Percentiles rank a stretch among this genome's conserved stretches.
These are phyloP conservation scores for Umbelopsis sp. DNA, from an alignment of 192 early-diverging fungal species.

Conservation along the genomic window DNA sequence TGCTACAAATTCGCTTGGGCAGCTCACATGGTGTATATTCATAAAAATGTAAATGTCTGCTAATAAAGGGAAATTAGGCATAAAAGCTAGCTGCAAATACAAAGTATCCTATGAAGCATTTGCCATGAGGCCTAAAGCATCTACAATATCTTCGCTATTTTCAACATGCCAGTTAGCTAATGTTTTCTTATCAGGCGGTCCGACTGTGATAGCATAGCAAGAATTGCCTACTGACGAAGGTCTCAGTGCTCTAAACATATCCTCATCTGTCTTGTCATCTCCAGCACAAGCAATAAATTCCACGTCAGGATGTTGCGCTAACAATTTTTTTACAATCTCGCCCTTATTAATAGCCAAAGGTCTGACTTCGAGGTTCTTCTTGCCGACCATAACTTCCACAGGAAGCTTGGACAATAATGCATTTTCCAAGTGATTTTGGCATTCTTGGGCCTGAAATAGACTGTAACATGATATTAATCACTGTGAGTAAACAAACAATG, in stretches of 20 bases:
- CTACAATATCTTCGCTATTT: conserved; percentile 64
- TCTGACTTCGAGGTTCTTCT: conserved; percentile 96
- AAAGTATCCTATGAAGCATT: neutral
- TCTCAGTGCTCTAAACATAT: conserved; percentile 76
- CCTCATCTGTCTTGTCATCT: conserved; percentile 98
- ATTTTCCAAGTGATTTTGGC: conserved; percentile 93
- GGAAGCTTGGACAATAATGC: conserved; percentile 89
- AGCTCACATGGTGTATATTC: too few relatives aligned
- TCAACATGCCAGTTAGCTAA: conserved; percentile 85
- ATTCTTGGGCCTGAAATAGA: conserved; percentile 96
- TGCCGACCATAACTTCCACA: conserved; percentile 94
- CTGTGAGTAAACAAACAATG: too few relatives aligned
- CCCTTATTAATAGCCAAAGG: conserved; percentile 96
- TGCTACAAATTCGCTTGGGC: too few relatives aligned
- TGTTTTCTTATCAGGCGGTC: conserved; percentile 83
- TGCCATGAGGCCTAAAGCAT: conserved; percentile 18
- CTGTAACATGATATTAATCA: neutral
- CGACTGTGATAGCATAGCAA: conserved; percentile 79
- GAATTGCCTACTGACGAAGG: conserved; percentile 22
- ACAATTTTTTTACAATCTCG: conserved; percentile 91
- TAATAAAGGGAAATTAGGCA: too few relatives aligned
- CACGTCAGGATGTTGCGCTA: conserved; percentile 62
- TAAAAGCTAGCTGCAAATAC: too few relatives aligned
- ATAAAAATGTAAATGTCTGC: too few relatives aligned
- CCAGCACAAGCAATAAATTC: conserved; percentile 96